Base-by-base conservation (phyloP, 2,329 filamentous ascomycete genomes). In the Aspergillus sp. region DNA sequence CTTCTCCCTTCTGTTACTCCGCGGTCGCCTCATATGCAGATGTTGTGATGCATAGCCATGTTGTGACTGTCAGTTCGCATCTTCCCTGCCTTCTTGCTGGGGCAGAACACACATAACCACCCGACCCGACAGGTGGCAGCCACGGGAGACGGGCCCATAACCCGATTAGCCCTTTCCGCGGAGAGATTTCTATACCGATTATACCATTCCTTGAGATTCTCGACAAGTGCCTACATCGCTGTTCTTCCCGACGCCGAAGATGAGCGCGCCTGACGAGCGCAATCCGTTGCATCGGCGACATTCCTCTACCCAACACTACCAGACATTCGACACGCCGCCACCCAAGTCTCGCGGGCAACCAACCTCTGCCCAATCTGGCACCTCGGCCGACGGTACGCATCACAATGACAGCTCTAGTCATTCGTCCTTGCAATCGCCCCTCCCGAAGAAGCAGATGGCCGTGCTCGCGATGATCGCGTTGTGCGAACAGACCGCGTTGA, bases 401-500 rank as follows among this genome's bases (percentile, higher is more conserved):
- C 40, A 40, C 8, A 42, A 48, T 19, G 39, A 54, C 44, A 55
- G 57, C 5, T 30, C 42, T 15, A 39, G n/a, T 10, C 15, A n/a
- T 12, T 26, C 20, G 11, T 22, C 22, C 8, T 7, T 25, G 3
- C 36, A 75, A 43, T 84, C 85, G 2, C 88, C 89, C 0, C 64
- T 98, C 12, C 91, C 91, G 0, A 76, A 77, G 43, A 77, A 71
- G 45, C 91, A 96, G 65, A 79, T 98, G 39, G 72, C 78, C 4
- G 74, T 96, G 8, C 68, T 98, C 20, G 89, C 89, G 1, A 66
- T 95, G 43, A 83, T 98, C 39, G 88, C 88, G 5, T 71, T 98
- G 14, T 82, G 84, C 33, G 91, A 98, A 57, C 91, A 98, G 67
- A 96, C 89, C 0, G 91, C 91, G 0, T 73, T 98, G 53, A 98